These are phyloP conservation scores for Vitis hybrid DNA, from an alignment of 177 flowering plant species.

Conservation along the genomic window DNA sequence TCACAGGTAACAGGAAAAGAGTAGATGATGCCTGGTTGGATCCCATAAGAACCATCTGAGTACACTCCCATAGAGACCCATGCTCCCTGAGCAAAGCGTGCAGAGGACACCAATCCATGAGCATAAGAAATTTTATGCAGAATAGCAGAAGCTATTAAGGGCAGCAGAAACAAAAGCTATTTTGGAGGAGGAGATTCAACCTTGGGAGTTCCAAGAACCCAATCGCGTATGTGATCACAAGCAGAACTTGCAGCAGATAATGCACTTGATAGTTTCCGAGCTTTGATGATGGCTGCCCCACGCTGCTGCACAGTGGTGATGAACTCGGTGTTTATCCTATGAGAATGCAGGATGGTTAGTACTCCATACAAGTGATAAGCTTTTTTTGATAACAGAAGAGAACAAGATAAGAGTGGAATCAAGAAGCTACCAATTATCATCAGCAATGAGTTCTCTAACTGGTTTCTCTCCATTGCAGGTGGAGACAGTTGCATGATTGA, in stretches of 20 bases:
- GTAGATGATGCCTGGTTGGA: constrained; percentile 71
- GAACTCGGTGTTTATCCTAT: constrained; percentile 68
- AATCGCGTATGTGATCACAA: constrained; percentile 81
- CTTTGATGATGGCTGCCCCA: constrained; percentile 78
- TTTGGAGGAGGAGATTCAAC: constrained; percentile 21
- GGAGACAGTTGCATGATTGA: constrained; percentile 67
- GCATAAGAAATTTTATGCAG: background rate
- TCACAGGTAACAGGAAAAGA: constrained; percentile 92
- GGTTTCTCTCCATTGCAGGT: constrained; percentile 40
- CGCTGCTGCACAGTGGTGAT: constrained; percentile 71
- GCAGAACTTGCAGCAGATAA: constrained; percentile 87
- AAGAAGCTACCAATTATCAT: constrained; percentile 61
- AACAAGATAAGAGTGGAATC: background rate
- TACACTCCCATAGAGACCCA: constrained; percentile 97
- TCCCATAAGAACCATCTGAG: constrained; percentile 89
- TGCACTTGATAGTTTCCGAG: constrained; percentile 78
- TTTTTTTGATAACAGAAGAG: too few species aligned
- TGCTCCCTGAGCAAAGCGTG: constrained; percentile 47
- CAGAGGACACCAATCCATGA: background rate
- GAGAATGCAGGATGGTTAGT: background rate
- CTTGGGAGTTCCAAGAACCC: constrained; percentile 86
- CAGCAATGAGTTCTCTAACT: constrained; percentile 50
- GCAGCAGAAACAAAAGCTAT: background rate
- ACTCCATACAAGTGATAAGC: too few species aligned
- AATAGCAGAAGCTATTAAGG: background rate